Evolutionary conservation across 352 stramenopile genomes (phyloP).

Genomic region (Globisporangium radiosum): DNA sequence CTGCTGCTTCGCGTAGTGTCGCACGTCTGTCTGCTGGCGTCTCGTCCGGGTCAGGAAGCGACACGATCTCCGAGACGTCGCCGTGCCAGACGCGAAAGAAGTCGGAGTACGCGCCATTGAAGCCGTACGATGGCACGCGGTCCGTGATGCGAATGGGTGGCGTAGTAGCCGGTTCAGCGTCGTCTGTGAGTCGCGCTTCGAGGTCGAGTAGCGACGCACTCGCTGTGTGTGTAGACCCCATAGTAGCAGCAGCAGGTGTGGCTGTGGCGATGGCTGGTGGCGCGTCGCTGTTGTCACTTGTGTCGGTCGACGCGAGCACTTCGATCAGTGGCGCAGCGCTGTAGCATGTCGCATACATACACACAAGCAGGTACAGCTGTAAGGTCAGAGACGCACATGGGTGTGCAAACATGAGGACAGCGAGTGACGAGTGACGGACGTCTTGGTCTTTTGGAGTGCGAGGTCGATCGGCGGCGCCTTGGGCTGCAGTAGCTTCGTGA

Average conservation of each 20-base stretch:
- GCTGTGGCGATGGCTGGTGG: not conserved
- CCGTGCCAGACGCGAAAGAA: conserved; percentile 92
- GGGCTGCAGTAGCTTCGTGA: conserved; percentile 87
- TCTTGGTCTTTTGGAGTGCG: conserved; percentile 17
- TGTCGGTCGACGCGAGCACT: conserved; percentile 51
- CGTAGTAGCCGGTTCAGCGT: conserved; percentile 5
- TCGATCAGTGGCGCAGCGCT: conserved; percentile 72
- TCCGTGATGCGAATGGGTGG: conserved; percentile 30
- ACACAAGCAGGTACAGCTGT: not conserved
- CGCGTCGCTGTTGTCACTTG: not conserved
- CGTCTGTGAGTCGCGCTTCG: conserved; percentile 30
- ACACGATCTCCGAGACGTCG: conserved; percentile 91
- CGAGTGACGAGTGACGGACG: conserved; percentile 14
- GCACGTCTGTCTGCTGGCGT: conserved; percentile 62
- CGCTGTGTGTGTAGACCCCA: not conserved
- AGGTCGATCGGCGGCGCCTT: conserved; percentile 36
- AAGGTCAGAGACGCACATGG: conserved; percentile 4
- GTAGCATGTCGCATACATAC: not conserved
- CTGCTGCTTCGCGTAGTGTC: conserved; percentile 67
- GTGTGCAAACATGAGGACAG: not conserved
- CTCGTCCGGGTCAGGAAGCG: conserved; percentile 86
- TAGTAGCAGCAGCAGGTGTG: not conserved
- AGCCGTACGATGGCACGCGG: conserved; percentile 86
- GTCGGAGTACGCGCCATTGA: conserved; percentile 90
- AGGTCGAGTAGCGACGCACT: conserved; percentile 49